Evolutionary conservation across 768 basidiomycete species (phyloP), one percentile per base, ranked within the genome.

Genomic region (Kwoniella sp.): DNA sequence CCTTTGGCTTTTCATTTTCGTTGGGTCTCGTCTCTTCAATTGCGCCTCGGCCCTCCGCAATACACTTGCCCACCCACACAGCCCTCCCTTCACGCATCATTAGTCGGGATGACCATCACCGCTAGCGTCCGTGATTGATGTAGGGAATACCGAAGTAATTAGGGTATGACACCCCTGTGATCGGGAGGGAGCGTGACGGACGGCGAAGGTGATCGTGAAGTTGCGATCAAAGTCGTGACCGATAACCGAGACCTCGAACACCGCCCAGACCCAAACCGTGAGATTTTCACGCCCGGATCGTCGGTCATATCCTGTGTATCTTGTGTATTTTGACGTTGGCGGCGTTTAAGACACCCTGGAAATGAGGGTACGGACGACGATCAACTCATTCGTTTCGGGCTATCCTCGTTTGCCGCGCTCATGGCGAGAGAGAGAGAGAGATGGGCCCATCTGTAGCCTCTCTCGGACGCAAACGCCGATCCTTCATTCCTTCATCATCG

Each of bases 211-310:
- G 41, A 45, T 45, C 41, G 8, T 45, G 41, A 11, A 17, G 41
- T 45, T 17, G 11, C 41, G 41, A 45, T 45, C 41, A 45, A 45
- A 17, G 41, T 45, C 41, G 41, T 45, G 41, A 45, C 8, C 41
- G 11, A 9, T 45, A 45, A 45, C 41, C 41, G 41, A 45, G 41
- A 45, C 41, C 8, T 45, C 20, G 8, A 37, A 5, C 8, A 17
- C 41, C 5, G 41, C 15, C 41, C 41, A 45, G 41, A 45, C 41
- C 41, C 15, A 45, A 45, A 45, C n/a, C n/a, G n/a, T n/a, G n/a
- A n/a, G n/a, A n/a, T n/a, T n/a, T 23, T 31, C 29, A 55, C 58
- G 58, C 58, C 58, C 58, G 58, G 58, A 60, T 60, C 58, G 51
- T 58, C 25, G 26, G 28, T 52, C 41, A 11, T 45, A 45, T 45